Conservation (phyloP, 1,284 basidiomycete species). For the Porogramme epimiltina region DNA sequence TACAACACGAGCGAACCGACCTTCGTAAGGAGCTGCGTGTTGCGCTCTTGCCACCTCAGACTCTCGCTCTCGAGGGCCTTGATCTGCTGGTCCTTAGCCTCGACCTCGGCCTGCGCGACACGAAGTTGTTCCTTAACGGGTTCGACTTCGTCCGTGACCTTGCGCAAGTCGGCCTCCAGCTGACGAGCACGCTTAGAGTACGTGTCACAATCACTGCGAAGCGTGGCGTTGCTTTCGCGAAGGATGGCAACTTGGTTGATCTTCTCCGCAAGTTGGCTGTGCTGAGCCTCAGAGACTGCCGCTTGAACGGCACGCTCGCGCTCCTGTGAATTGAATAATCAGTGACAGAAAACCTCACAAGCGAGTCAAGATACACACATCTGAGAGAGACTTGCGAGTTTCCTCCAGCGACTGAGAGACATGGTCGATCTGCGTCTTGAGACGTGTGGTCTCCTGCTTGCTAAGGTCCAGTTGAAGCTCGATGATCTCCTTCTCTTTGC, state of each 20-base stretch:
- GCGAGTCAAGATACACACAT: slow-evolving; percentile 45
- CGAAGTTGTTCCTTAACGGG: slow-evolving; percentile 77
- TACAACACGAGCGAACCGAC: slow-evolving; percentile 45
- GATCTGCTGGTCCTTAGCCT: slow-evolving; percentile 71
- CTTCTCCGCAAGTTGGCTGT: slow-evolving; percentile 83
- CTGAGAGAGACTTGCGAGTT: slow-evolving; percentile 62
- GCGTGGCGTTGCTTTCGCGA: slow-evolving; percentile 86
- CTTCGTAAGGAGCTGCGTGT: slow-evolving; percentile 79
- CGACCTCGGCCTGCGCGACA: slow-evolving; percentile 72
- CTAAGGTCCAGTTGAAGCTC: slow-evolving; percentile 85
- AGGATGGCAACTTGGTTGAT: slow-evolving; percentile 88
- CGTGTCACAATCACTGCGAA: slow-evolving; percentile 75
- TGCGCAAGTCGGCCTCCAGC: slow-evolving; percentile 65
- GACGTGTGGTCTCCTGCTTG: slow-evolving; percentile 81
- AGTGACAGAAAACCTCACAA: not conserved
- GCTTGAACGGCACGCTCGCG: slow-evolving; percentile 73
- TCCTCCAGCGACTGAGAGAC: slow-evolving; percentile 72
- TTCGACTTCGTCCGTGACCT: slow-evolving; percentile 65
- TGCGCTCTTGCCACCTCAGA: slow-evolving; percentile 84
- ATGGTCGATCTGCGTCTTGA: slow-evolving; percentile 79
- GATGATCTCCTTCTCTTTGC: slow-evolving; percentile 90
- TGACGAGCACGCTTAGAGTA: slow-evolving; percentile 66
- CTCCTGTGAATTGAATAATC: slow-evolving; percentile 58
- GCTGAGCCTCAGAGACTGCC: slow-evolving; percentile 76
- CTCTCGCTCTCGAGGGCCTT: slow-evolving; percentile 78